Conservation (phyloP, 2,329 filamentous ascomycete species). For the Exophiala sp. region DNA sequence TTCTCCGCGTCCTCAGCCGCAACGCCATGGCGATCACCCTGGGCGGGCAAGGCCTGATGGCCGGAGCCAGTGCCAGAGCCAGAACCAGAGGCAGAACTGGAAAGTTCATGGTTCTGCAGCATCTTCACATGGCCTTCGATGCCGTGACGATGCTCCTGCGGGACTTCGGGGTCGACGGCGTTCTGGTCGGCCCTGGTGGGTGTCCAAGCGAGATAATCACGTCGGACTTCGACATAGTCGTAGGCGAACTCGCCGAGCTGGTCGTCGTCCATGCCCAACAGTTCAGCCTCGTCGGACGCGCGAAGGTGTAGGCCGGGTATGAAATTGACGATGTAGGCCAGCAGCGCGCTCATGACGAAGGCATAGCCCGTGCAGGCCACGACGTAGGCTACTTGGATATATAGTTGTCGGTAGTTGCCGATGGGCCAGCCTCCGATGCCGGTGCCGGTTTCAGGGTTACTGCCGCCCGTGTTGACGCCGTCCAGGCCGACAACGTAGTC, state of each 20-base stretch:
- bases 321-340: conserved; percentile 65
- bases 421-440: conserved; percentile 62
- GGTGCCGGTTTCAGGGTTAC: conserved; percentile 36
- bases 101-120: conserved; percentile 40
- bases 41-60: conserved; percentile 12
- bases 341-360: conserved; percentile 61
- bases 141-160: conserved; percentile 55
- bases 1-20: conserved; percentile 24
- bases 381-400: conserved; percentile 64
- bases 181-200: conserved; percentile 40
- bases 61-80: too few species aligned
- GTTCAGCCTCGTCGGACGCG: conserved; percentile 60
- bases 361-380: conserved; percentile 60
- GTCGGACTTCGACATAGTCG: conserved; percentile 48
- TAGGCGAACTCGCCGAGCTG: conserved; percentile 49
- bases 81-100: conserved; percentile 5
- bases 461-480: conserved; percentile 51
- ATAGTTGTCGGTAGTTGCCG: conserved; percentile 64
- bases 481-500: conserved; percentile 69
- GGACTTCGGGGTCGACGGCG: conserved; percentile 45
- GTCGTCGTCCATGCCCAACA: conserved; percentile 56
- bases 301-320: conserved; percentile 65
- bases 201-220: conserved; percentile 48
- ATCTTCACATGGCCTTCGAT: conserved; percentile 57
- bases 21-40: conserved; percentile 27